These are phyloP conservation scores for Chaetoscypha palmicola DNA, from an alignment of 2,329 filamentous ascomycete species.

Conservation along the genomic window DNA sequence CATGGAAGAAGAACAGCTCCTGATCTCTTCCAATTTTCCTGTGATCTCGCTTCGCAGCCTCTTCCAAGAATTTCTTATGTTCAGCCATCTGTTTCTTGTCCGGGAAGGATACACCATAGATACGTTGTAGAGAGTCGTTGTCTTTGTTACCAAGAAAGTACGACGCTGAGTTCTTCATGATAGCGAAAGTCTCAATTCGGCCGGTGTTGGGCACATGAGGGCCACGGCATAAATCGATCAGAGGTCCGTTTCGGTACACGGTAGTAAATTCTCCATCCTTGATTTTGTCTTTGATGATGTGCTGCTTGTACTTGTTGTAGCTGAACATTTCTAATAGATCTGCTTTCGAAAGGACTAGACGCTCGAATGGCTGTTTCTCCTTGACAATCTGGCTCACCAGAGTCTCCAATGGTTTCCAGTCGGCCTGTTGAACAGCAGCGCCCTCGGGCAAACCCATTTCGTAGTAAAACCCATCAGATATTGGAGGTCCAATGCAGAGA, in stretches of 20 bases:
- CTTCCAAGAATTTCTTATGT: slow-evolving; percentile 90
- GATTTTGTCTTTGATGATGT: slow-evolving; percentile 93
- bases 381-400: slow-evolving; percentile 81
- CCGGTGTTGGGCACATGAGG: slow-evolving; percentile 92
- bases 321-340: slow-evolving; percentile 93
- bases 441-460: slow-evolving; percentile 81
- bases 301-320: slow-evolving; percentile 97
- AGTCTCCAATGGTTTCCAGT: slow-evolving; percentile 79
- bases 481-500: slow-evolving; percentile 88
- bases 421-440: slow-evolving; percentile 61
- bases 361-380: slow-evolving; percentile 93
- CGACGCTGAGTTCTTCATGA: slow-evolving; percentile 70
- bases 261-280: slow-evolving; percentile 84
- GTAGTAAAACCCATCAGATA: slow-evolving; percentile 92
- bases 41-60: slow-evolving; percentile 97
- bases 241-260: slow-evolving; percentile 82
- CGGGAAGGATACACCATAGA: slow-evolving; percentile 93
- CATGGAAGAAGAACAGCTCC: slow-evolving; percentile 95
- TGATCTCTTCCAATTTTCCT: slow-evolving; percentile 90
- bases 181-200: slow-evolving; percentile 88
- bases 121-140: slow-evolving; percentile 92
- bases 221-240: slow-evolving; percentile 92
- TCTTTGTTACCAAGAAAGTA: slow-evolving; percentile 93
- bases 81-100: slow-evolving; percentile 93
- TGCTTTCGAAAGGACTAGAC: slow-evolving; percentile 81